These are phyloP conservation scores for Beauveria asiatica DNA, from an alignment of 2,329 filamentous ascomycete genomes.

Conservation along the genomic window DNA sequence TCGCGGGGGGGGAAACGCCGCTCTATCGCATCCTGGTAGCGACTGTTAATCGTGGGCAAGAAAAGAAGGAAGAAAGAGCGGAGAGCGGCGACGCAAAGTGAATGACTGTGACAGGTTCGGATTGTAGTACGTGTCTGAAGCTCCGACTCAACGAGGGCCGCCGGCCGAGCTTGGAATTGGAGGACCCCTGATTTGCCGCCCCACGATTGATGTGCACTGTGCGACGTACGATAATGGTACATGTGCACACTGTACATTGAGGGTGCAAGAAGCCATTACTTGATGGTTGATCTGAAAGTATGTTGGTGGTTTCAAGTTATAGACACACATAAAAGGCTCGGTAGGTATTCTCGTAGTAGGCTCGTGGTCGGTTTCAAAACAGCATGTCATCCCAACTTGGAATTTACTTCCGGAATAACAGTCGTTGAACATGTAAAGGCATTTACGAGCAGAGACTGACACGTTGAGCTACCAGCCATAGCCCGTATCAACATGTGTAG, in stretches of 20 bases:
- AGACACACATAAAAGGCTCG: too few relatives aligned
- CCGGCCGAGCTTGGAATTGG: slow-evolving; percentile 3
- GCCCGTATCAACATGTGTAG: too few relatives aligned
- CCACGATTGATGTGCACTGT: background rate
- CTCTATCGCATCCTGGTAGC: slow-evolving; percentile 1
- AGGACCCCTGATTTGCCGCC: slow-evolving; percentile 10
- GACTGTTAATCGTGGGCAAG: background rate
- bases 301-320: too few relatives aligned
- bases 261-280: background rate
- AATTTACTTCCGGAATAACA: too few relatives aligned
- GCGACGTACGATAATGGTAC: background rate
- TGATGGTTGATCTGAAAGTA: too few relatives aligned
- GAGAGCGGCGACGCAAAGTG: background rate
- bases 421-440: too few relatives aligned
- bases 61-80: background rate
- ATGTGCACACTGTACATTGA: background rate
- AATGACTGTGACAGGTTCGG: background rate
- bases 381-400: too few relatives aligned
- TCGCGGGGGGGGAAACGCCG: too few relatives aligned
- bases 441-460: too few relatives aligned
- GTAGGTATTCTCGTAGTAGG: too few relatives aligned
- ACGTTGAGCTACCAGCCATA: too few relatives aligned
- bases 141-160: background rate
- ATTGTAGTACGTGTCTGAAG: background rate
- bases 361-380: too few relatives aligned